Evolutionary conservation across 768 basidiomycete genomes (phyloP), one percentile per base, ranked within the genome.

Genomic region (Hygrocybe punicea): DNA sequence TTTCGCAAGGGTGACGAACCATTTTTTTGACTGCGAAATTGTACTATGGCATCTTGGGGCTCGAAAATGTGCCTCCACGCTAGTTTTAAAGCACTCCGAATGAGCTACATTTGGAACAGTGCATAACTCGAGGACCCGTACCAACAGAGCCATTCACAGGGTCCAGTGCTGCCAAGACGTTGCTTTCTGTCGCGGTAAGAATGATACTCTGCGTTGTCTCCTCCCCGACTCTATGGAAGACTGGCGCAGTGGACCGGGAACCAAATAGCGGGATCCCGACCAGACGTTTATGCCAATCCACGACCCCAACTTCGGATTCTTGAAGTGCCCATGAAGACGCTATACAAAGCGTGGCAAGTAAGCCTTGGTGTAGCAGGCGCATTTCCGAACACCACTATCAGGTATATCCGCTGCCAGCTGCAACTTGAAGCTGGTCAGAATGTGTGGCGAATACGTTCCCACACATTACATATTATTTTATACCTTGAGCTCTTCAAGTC

Each of bases 211-310:
- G 67, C 35, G 70, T 72, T 25, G 40, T 16, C 14, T 46, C 55
- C 19, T 63, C 67, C 25, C 65, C 67, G 9, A 75, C 67, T 35
- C 71, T 63, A 60, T 83, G 81, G 61, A 93, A 85, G 8, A 76
- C 68, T 0, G 93, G 92, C 6, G 86, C 75, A 1, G 81, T 81
- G 16, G 77, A 65, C 0, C 63, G 67, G 2, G 83, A 76, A 8
- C 77, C 72, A 34, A 78, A 69, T 3, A 86, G 75, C 1, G 92
- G 90, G 4, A 87, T 80, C 14, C 94, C 94, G 55, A 92, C 74
- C 25, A 88, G 80, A 13, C 78, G 71, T 62, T 84, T 89, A 71
- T 97, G 81, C 94, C 94, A 98, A 76, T 96, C 93, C 45, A 94
- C 80, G 44, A 88, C 73, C 44, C 91, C 90, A 54, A 84, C 88